Evolutionary conservation across 768 basidiomycete species (phyloP), one percentile per base, ranked within the genome.

Genomic region (Boletales sp.): DNA sequence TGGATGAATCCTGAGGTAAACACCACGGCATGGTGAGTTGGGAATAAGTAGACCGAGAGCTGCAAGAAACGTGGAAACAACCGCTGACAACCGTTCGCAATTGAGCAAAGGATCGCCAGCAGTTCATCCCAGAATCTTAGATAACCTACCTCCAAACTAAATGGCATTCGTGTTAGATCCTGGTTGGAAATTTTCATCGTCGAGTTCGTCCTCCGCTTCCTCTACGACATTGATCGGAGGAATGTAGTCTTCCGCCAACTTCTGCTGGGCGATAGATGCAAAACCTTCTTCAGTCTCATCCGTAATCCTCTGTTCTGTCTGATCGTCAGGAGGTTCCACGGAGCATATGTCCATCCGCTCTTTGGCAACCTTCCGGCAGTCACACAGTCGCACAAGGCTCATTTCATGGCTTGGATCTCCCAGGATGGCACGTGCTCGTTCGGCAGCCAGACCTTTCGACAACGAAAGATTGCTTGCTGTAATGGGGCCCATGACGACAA

Each of bases 401-500:
- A 74, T 73, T 1, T 76, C 74, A 21, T 75, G 77, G 17, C 57
- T 59, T 2, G 69, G 51, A 50, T 84, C 78, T 47, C 68, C 71
- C 50, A 90, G 69, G 29, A 79, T 64, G n/a, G 69, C 60, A 36
- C 81, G 66, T 0, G 86, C 85, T 21, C 75, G 70, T 62, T 87
- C 84, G 2, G 87, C 77, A 2, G 82, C 86, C 40, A 83, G 74
- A 27, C 82, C 83, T 59, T 83, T 87, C 4, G 86, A 83, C n/a
- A 87, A 71, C 2, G 74, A 72, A 32, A 74, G 66, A 52, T 81
- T 87, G 7, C 71, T 56, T 10, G 81, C 81, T 11, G 80, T 69
- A 30, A 89, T 72, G 3, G 88, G 87, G 0, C 84, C 85, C 2
- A 72, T 77, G 29, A 90, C 66, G 7, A 72, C 65, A 7, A 60